Percentiles rank a stretch among this genome's conserved stretches.
phyloP scores from a whole-genome alignment of 768 basidiomycete genomes.

The Botryobasidium botryosum region DNA sequence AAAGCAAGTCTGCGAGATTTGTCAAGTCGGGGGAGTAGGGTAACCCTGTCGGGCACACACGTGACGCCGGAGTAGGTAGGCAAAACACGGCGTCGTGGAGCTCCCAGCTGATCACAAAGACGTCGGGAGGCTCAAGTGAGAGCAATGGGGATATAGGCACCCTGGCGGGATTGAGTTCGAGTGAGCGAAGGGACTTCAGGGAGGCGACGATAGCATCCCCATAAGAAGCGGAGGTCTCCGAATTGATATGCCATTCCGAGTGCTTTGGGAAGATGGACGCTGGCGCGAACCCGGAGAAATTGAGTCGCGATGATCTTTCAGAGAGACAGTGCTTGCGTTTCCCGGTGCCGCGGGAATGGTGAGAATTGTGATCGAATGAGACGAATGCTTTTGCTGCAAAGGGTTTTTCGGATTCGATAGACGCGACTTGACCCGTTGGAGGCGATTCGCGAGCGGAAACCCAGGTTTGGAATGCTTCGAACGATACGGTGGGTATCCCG shows the following conservation, averaged over 20 bases:
- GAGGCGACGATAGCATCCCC: too few species aligned
- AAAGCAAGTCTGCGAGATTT: slow-evolving; percentile 26
- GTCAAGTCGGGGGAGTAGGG: too few species aligned
- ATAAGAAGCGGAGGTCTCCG: too few species aligned
- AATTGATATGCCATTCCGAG: slow-evolving; percentile 9
- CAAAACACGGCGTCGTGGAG: too few species aligned
- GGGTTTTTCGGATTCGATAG: not conserved
- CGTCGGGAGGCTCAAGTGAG: too few species aligned
- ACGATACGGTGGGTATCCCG: not conserved
- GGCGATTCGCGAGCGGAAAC: not conserved
- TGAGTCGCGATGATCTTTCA: not conserved
- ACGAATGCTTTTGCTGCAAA: not conserved
- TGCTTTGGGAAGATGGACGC: not conserved
- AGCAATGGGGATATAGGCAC: too few species aligned
- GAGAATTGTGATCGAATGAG: not conserved
- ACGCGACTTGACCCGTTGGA: not conserved
- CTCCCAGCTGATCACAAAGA: too few species aligned
- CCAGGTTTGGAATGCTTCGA: not conserved
- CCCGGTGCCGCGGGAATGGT: not conserved
- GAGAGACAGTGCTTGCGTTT: not conserved
- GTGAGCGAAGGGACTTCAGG: too few species aligned
- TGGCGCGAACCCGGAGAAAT: not conserved
- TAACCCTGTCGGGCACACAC: too few species aligned
- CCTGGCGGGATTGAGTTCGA: too few species aligned
- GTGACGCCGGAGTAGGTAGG: too few species aligned